Evolutionary conservation across 1,139 yeast species (phyloP).

Genomic region (Lipomyces yarrowii): DNA sequence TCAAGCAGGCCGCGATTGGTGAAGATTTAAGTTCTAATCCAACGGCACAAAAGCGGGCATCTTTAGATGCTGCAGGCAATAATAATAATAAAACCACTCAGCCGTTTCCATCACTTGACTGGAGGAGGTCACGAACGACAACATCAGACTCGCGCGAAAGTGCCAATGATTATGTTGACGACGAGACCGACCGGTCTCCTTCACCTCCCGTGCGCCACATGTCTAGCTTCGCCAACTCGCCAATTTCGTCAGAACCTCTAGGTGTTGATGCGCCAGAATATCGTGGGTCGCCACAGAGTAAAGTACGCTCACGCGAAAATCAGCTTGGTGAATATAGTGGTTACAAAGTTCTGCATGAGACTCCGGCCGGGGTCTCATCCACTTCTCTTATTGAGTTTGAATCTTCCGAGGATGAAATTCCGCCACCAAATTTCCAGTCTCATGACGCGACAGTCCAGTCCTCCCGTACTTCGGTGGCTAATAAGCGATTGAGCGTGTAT

Average conservation of each 20-base stretch:
- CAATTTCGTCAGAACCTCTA: constrained; percentile 14
- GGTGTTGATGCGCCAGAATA: constrained; percentile 17
- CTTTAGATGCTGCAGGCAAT: neutral
- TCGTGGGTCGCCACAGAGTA: constrained; percentile 27
- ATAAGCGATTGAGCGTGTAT: constrained; percentile 11
- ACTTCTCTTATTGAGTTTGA: constrained; percentile 27
- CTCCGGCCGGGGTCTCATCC: constrained; percentile 16
- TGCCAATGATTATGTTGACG: constrained; percentile 13
- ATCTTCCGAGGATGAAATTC: constrained; percentile 25
- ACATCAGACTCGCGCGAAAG: constrained; percentile 23
- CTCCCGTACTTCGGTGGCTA: neutral
- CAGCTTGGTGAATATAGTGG: constrained; percentile 19
- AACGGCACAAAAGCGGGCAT: neutral
- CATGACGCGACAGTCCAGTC: constrained; percentile 5
- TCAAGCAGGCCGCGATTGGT: constrained; percentile 34
- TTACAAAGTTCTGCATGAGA: constrained; percentile 20
- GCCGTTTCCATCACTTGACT: constrained; percentile 3
- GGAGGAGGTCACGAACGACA: constrained; percentile 19
- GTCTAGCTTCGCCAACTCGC: constrained; percentile 21
- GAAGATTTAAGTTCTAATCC: constrained; percentile 21
- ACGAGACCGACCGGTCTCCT: neutral
- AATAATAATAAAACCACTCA: neutral
- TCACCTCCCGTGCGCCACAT: constrained; percentile 28
- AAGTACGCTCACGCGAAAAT: neutral
- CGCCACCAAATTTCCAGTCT: neutral